Evolutionary conservation across 352 stramenopile species (phyloP).

Genomic region (Globisporangium canariense): DNA sequence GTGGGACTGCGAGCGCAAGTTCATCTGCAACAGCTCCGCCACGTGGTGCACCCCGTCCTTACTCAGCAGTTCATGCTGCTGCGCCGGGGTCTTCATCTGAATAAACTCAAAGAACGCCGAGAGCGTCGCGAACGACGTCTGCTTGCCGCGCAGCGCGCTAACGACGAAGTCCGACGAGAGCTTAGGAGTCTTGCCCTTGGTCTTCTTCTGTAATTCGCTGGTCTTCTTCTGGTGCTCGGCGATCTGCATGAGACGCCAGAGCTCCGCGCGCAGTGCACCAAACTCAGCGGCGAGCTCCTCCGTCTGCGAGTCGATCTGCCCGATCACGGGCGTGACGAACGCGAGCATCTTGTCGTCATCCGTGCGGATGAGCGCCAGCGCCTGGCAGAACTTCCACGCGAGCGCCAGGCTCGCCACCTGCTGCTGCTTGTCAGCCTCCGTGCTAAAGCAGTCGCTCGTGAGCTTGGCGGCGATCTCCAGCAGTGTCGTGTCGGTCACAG

Average conservation of each 20-base stretch:
- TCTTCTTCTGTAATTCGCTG: constrained; percentile 7
- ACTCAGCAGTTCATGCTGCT: constrained; percentile 46
- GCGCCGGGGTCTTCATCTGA: constrained; percentile 49
- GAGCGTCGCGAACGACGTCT: constrained; percentile 54
- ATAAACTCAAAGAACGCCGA: constrained; percentile 57
- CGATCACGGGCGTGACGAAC: constrained; percentile 45
- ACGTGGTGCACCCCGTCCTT: constrained; percentile 29
- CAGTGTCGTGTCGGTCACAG: constrained; percentile 24
- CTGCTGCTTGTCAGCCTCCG: neutral
- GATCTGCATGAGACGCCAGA: constrained; percentile 75
- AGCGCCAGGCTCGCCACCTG: constrained; percentile 29
- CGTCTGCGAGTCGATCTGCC: constrained; percentile 26
- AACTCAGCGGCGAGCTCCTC: constrained; percentile 14
- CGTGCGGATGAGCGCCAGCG: constrained; percentile 46
- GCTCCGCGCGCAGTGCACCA: constrained; percentile 42
- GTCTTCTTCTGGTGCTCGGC: constrained; percentile 28
- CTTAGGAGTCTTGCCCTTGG: constrained; percentile 3
- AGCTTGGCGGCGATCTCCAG: constrained; percentile 30
- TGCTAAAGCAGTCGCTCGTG: constrained; percentile 17
- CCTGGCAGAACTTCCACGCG: constrained; percentile 71
- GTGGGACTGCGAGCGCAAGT: constrained; percentile 67
- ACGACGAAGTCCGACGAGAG: constrained; percentile 26
- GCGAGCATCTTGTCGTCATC: constrained; percentile 31
- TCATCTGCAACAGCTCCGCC: constrained; percentile 39
- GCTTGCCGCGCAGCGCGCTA: constrained; percentile 35